Evolutionary conservation across 805 yeast genomes (phyloP).

Genomic region (Kodamaea sagamina): DNA sequence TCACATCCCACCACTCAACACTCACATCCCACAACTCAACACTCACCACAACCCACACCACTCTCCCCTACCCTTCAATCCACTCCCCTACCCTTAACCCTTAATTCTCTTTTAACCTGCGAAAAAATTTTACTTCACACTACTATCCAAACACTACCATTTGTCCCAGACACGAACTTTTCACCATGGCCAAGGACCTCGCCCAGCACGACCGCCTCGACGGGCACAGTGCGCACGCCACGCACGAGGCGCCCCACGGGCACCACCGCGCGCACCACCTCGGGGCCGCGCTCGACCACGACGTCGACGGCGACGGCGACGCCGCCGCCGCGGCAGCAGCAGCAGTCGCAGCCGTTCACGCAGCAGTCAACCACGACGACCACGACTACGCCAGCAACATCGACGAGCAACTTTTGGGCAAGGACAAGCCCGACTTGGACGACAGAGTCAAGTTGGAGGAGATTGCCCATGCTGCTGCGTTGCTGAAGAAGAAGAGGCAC

Average conservation of each 20-base stretch:
- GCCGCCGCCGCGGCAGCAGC: slow-evolving; percentile 12
- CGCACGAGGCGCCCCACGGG: slow-evolving; percentile 3
- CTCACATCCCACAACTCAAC: too few relatives aligned
- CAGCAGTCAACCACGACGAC: slow-evolving; percentile 14
- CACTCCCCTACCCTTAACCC: too few relatives aligned
- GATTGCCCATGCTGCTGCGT: slow-evolving; percentile 30
- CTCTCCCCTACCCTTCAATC: too few relatives aligned
- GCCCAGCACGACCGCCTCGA: slow-evolving; percentile 9
- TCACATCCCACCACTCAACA: too few relatives aligned
- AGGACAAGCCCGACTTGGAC: slow-evolving; percentile 11
- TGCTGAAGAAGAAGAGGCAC: slow-evolving; percentile 19
- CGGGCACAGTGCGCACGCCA: slow-evolving; percentile 3
- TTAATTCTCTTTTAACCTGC: too few relatives aligned
- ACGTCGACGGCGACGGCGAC: slow-evolving; percentile 7
- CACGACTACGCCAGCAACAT: slow-evolving; percentile 37
- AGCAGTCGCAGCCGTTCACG: slow-evolving; percentile 14
- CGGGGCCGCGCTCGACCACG: neutral
- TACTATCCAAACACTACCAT: slow-evolving; percentile 9
- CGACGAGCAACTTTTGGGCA: slow-evolving; percentile 40
- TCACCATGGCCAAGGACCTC: slow-evolving; percentile 11
- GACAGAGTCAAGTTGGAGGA: slow-evolving; percentile 34
- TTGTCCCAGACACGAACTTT: slow-evolving; percentile 13
- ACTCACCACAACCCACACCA: too few relatives aligned
- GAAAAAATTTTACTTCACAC: slow-evolving; percentile 12
- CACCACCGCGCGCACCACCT: slow-evolving; percentile 8